Conservation (phyloP, 495 filamentous ascomycete species). For the Penicillium subrubescens region DNA sequence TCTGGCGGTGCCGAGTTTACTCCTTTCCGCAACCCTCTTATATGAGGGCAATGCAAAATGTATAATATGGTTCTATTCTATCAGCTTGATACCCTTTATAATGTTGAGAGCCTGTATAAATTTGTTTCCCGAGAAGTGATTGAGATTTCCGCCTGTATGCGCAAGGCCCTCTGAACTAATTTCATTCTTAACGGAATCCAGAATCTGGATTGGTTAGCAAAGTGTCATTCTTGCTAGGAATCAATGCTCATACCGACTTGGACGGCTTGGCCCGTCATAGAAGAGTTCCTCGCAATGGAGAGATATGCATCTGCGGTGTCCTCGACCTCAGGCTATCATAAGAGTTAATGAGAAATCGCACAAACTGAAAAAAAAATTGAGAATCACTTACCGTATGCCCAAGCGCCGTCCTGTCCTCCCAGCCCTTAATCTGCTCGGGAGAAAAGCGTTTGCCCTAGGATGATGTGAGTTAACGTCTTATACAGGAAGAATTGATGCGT, state of each 20-base stretch:
- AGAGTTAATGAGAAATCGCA: slow-evolving; percentile 13
- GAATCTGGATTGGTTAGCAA: slow-evolving; percentile 33
- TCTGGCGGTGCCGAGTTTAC: slow-evolving; percentile 33
- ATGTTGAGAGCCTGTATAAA: not conserved
- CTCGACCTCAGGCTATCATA: slow-evolving; percentile 52
- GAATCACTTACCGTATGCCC: slow-evolving; percentile 44
- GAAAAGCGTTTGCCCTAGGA: slow-evolving; percentile 49
- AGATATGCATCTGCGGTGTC: slow-evolving; percentile 57
- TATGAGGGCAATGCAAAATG: slow-evolving; percentile 15
- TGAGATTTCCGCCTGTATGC: not conserved
- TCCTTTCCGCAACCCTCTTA: slow-evolving; percentile 43
- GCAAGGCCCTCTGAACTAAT: not conserved
- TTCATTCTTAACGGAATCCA: slow-evolving; percentile 34
- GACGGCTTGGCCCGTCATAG: slow-evolving; percentile 59
- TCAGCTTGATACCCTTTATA: slow-evolving; percentile 21
- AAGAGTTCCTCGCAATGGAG: slow-evolving; percentile 55
- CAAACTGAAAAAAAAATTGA: not conserved
- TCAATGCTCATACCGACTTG: slow-evolving; percentile 48
- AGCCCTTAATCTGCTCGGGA: slow-evolving; percentile 41
- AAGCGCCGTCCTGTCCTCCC: slow-evolving; percentile 41
- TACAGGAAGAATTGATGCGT: not conserved
- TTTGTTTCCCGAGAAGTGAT: not conserved
- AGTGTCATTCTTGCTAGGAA: slow-evolving; percentile 5
- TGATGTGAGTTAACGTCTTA: not conserved
- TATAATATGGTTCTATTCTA: slow-evolving; percentile 17